A percentile compares a stretch with the other conserved stretches of the same genome.
These are phyloP conservation scores for Pinus tabuliformis DNA, from an alignment of 75 land plant species.

Conservation along the genomic window DNA sequence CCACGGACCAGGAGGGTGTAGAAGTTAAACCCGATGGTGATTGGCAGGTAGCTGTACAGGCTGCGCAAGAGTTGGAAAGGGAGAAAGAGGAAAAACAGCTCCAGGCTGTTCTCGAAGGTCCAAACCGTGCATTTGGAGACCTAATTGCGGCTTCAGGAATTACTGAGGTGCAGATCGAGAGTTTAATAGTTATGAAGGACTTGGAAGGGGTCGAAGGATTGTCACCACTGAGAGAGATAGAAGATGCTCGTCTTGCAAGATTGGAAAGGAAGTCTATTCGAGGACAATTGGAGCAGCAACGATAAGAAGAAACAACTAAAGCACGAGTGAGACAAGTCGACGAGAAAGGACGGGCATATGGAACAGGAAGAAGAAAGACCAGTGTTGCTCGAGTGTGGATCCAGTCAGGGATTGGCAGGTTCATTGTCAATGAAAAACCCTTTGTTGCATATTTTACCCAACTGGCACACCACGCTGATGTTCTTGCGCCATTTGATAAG, in stretches of 20 bases:
- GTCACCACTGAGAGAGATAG: slow-evolving; percentile 67
- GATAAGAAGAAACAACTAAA: slow-evolving; percentile 73
- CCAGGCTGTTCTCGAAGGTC: slow-evolving; percentile 6
- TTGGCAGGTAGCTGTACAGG: too few relatives aligned
- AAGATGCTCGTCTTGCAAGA: slow-evolving; percentile 54
- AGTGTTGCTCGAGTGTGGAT: slow-evolving; percentile 90
- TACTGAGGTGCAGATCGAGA: slow-evolving; percentile 75
- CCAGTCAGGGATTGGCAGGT: slow-evolving; percentile 75
- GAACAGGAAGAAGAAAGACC: slow-evolving; percentile 89
- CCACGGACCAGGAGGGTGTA: too few relatives aligned
- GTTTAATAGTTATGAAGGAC: slow-evolving; percentile 68
- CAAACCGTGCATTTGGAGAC: slow-evolving; percentile 74
- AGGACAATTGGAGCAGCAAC: slow-evolving; percentile 62
- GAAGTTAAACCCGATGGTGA: too few relatives aligned
- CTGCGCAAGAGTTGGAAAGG: too few relatives aligned
- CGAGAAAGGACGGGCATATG: slow-evolving; percentile 87
- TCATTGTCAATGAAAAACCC: slow-evolving; percentile 65
- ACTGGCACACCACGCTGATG: slow-evolving; percentile 72
- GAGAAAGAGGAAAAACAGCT: too few relatives aligned
- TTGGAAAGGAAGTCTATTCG: slow-evolving; percentile 49
- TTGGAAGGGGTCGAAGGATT: slow-evolving; percentile 62
- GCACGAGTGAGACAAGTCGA: slow-evolving; percentile 72
- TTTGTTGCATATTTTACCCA: slow-evolving; percentile 77
- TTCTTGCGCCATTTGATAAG: slow-evolving; percentile 70
- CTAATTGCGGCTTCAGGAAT: slow-evolving; percentile 72